phyloP scores from a whole-genome alignment of 345 rosid genomes.

The thale cress (Arabidopsis thaliana) region TAIR10.1 NC_003070.9:4491501-4492000 shows the following conservation, averaged over 20 bases:
- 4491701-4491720: not conserved
- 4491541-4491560: conserved; percentile 75
- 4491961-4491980: conserved; percentile 98
- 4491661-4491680: conserved; percentile 21
- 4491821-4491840: conserved; percentile 80
- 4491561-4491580: conserved; percentile 98
- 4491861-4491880: conserved; percentile 70
- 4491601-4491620: conserved; percentile 95
- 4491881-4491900: conserved; percentile 92
- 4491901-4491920: conserved; percentile 83
- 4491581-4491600: conserved; percentile 89
- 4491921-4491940: conserved; percentile 88
- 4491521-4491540: conserved; percentile 86
- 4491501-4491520: conserved; percentile 84
- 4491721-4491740: conserved; percentile 89
- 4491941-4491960: conserved; percentile 95
- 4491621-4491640: conserved; percentile 93
- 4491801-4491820: conserved; percentile 69
- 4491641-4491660: conserved; percentile 13
- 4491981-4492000: conserved; percentile 75
- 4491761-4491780: conserved; percentile 40
- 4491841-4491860: conserved; percentile 75
- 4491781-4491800: conserved; percentile 47
- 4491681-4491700: conserved; percentile 17
- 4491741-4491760: conserved; percentile 88